Conservation (phyloP, 768 basidiomycete species). For the Kwoniella dendrophila region DNA sequence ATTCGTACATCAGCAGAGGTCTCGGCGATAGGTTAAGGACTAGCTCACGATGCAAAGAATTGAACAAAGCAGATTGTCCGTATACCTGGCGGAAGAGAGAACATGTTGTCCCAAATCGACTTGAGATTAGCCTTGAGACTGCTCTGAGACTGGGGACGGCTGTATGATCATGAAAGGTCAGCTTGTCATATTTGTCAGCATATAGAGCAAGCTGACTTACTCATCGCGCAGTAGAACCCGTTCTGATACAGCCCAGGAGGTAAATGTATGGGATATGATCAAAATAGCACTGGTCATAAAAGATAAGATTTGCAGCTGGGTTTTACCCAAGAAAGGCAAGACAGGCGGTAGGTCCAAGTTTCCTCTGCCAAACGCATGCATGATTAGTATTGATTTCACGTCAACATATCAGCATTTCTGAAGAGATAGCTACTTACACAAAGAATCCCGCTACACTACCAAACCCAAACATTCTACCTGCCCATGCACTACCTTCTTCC, state of each 20-base stretch:
- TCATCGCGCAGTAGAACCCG: constrained; percentile 65
- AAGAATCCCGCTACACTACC: constrained; percentile 87
- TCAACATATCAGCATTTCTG: background rate
- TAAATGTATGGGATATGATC: constrained; percentile 67
- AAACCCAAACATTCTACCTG: constrained; percentile 83
- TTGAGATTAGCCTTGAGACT: constrained; percentile 59
- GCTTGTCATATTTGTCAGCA: constrained; percentile 10
- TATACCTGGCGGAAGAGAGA: constrained; percentile 72
- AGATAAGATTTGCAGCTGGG: constrained; percentile 78
- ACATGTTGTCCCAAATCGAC: constrained; percentile 72
- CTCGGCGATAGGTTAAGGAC: background rate
- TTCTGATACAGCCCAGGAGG: constrained; percentile 63
- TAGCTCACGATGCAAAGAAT: constrained; percentile 55
- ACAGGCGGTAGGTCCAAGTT: constrained; percentile 72
- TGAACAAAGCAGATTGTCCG: constrained; percentile 69
- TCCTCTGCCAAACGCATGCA: constrained; percentile 62
- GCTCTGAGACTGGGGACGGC: constrained; percentile 43
- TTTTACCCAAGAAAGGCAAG: constrained; percentile 74
- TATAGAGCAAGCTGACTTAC: constrained; percentile 37
- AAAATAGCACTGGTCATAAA: constrained; percentile 73
- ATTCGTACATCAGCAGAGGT: constrained; percentile 71
- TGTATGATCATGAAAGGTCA: constrained; percentile 21
- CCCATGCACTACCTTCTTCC: constrained; percentile 90
- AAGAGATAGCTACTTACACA: constrained; percentile 63
- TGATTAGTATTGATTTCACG: background rate